Evolutionary conservation across 2,329 filamentous ascomycete species (phyloP).

Genomic region (Fusarium multiceps): DNA sequence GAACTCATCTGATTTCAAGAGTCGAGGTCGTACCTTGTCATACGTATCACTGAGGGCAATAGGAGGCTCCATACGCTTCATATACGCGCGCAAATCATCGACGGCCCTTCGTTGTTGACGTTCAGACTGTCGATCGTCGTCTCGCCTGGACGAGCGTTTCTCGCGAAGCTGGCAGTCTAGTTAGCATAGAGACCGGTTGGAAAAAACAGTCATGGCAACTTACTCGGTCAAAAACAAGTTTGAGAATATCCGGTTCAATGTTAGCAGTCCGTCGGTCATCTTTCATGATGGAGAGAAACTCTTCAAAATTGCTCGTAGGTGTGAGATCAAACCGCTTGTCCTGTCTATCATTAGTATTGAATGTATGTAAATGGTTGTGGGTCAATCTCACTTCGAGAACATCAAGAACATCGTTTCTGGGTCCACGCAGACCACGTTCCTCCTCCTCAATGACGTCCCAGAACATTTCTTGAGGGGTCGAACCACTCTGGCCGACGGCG

Average conservation of each 20-base stretch:
- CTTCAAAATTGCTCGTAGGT: slow-evolving; percentile 85
- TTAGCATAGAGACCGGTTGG: slow-evolving; percentile 1
- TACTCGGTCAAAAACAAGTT: slow-evolving; percentile 85
- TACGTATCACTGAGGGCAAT: slow-evolving; percentile 83
- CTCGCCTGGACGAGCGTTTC: slow-evolving; percentile 80
- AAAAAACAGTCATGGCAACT: slow-evolving; percentile 44
- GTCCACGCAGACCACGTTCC: slow-evolving; percentile 83
- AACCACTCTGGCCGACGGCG: slow-evolving; percentile 86
- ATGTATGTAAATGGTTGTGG: neutral
- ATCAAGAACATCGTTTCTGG: slow-evolving; percentile 85
- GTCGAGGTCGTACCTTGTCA: slow-evolving; percentile 83
- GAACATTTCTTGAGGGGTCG: slow-evolving; percentile 89
- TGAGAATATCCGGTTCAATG: slow-evolving; percentile 82
- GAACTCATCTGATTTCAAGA: slow-evolving; percentile 87
- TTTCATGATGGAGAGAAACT: slow-evolving; percentile 85
- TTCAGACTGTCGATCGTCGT: slow-evolving; percentile 87
- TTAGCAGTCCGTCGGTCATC: slow-evolving; percentile 89
- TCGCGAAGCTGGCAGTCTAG: slow-evolving; percentile 74
- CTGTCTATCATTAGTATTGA: slow-evolving; percentile 56
- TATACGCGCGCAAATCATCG: slow-evolving; percentile 83
- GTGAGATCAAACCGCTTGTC: slow-evolving; percentile 93
- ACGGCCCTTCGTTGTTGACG: slow-evolving; percentile 86
- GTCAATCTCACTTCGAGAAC: slow-evolving; percentile 79
- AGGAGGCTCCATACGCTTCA: slow-evolving; percentile 91
- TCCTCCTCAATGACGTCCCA: slow-evolving; percentile 97